Conservation (phyloP, 805 yeast genomes). For the Teunomyces pallodes region DNA sequence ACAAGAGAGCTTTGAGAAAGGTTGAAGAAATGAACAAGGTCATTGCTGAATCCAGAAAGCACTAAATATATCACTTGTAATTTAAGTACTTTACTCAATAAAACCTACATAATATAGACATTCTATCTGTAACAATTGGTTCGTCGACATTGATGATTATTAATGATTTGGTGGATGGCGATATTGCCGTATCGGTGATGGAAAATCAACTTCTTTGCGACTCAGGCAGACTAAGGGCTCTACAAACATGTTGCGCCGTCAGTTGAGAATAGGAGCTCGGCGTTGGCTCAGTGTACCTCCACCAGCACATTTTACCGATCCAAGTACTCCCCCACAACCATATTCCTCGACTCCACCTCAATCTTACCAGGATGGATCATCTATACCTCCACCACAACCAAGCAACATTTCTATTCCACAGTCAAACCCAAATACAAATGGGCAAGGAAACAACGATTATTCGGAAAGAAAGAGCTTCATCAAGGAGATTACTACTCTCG, state of each 20-base stretch:
- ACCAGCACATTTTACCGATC: slow-evolving; percentile 24
- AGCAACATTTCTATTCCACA: neutral
- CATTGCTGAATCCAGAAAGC: slow-evolving; percentile 97
- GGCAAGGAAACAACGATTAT: neutral
- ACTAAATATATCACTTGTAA: slow-evolving; percentile 42
- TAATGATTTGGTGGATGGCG: no score
- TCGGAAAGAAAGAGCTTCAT: neutral
- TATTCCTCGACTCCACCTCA: slow-evolving; percentile 6
- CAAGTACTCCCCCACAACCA: slow-evolving; percentile 17
- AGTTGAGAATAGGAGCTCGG: neutral
- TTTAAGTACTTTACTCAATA: slow-evolving; percentile 13
- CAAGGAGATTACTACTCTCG: slow-evolving; percentile 18
- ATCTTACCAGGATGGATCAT: neutral
- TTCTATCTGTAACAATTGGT: neutral
- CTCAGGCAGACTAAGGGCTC: neutral
- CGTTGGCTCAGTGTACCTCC: slow-evolving; percentile 11
- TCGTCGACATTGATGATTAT: neutral
- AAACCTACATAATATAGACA: slow-evolving; percentile 3
- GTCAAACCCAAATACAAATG: neutral
- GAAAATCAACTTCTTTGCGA: neutral
- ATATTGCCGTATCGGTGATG: neutral
- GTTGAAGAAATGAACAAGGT: slow-evolving; percentile 96
- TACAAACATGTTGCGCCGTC: neutral
- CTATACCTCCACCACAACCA: neutral
- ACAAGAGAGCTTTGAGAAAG: slow-evolving; percentile 99